phyloP scores from a whole-genome alignment of 139 green algal genomes.

The Marvania coccoides region DNA sequence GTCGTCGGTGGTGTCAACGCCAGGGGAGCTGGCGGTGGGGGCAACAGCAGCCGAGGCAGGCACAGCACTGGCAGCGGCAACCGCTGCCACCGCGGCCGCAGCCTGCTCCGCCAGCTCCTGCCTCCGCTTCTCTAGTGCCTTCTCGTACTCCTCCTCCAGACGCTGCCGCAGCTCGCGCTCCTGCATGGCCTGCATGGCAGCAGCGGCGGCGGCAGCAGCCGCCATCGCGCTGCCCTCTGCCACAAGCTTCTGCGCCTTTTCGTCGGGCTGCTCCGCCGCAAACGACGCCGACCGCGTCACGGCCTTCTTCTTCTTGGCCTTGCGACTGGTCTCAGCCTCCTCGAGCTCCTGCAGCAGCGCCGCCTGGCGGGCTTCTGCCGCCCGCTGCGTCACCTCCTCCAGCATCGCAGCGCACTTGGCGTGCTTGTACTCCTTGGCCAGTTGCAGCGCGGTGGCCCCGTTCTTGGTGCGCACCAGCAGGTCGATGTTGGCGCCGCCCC shows the following conservation, averaged over 20 bases:
- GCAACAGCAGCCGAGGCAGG: neutral
- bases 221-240: neutral
- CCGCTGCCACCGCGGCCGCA: neutral
- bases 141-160: slow-evolving; percentile 33
- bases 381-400: slow-evolving; percentile 31
- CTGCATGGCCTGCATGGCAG: neutral
- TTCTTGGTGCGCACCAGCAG: slow-evolving; percentile 30
- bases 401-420: slow-evolving; percentile 13
- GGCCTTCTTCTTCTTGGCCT: slow-evolving; percentile 24
- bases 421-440: slow-evolving; percentile 21
- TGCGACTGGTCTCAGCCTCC: neutral
- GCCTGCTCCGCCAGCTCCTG: slow-evolving; percentile 28
- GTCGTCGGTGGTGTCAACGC: neutral
- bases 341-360: slow-evolving; percentile 34
- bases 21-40: no score
- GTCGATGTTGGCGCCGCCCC: slow-evolving; percentile 23
- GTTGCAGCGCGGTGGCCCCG: slow-evolving; percentile 38
- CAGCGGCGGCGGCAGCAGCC: neutral
- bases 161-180: slow-evolving; percentile 1
- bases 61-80: neutral
- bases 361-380: slow-evolving; percentile 26
- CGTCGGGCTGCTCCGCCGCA: slow-evolving; percentile 8
- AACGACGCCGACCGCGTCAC: slow-evolving; percentile 6
- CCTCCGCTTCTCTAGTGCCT: slow-evolving; percentile 31
- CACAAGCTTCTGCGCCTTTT: neutral